Conservation (phyloP, 2,329 filamentous ascomycete genomes). For the Ascochyta pisi region DNA sequence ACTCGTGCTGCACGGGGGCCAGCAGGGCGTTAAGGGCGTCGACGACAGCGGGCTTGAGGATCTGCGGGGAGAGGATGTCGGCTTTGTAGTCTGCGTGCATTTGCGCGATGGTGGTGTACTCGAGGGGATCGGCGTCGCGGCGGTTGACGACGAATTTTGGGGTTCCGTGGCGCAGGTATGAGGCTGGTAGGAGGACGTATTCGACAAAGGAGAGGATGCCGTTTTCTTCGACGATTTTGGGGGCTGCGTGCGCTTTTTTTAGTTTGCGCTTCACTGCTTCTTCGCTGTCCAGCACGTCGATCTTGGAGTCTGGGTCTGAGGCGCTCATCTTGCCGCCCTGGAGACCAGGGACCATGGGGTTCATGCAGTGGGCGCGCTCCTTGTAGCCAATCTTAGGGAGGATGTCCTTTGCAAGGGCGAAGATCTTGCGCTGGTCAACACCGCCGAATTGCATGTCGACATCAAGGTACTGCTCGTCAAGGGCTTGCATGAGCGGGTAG, state of each 20-base stretch:
- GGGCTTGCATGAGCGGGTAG: conserved; percentile 86
- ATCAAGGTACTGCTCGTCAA: conserved; percentile 83
- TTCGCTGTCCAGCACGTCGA: conserved; percentile 84
- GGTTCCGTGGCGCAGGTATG: conserved; percentile 63
- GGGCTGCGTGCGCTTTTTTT: conserved; percentile 81
- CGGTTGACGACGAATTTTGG: conserved; percentile 73
- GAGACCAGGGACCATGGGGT: conserved; percentile 89
- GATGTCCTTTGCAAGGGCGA: conserved; percentile 83
- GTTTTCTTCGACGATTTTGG: conserved; percentile 80
- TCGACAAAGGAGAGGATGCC: conserved; percentile 87
- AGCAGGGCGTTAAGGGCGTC: conserved; percentile 76
- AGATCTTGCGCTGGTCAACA: conserved; percentile 86
- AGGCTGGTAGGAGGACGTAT: conserved; percentile 81
- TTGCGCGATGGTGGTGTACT: conserved; percentile 78
- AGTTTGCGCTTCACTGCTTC: conserved; percentile 72
- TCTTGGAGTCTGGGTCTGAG: conserved; percentile 79
- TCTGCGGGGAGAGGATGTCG: conserved; percentile 85
- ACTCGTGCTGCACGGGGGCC: conserved; percentile 78
- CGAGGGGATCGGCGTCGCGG: conserved; percentile 73
- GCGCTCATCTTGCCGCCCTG: conserved; percentile 80
- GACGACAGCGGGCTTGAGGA: conserved; percentile 83
- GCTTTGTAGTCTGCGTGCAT: conserved; percentile 81
- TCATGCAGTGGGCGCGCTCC: conserved; percentile 75
- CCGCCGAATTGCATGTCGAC: conserved; percentile 86
- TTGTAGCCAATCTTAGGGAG: conserved; percentile 86